Percentiles rank a stretch among this genome's conserved stretches.
Evolutionary conservation across 2,329 filamentous ascomycete species (phyloP).

Genomic region (Chaetomiaceae sp.): DNA sequence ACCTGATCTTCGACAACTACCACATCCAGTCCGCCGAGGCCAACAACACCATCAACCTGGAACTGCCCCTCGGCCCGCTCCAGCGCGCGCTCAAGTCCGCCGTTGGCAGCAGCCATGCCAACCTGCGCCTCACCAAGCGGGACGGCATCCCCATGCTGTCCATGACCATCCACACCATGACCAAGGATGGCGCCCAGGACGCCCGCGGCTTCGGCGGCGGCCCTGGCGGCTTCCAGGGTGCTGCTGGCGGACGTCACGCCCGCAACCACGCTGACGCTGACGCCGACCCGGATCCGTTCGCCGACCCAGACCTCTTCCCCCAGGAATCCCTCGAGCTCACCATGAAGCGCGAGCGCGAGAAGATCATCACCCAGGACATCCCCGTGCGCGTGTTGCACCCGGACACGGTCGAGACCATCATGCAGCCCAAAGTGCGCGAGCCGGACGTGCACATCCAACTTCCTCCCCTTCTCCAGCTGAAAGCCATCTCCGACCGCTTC

Average conservation of each 20-base stretch:
- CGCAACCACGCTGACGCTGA: constrained; percentile 28
- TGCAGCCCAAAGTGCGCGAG: constrained; percentile 84
- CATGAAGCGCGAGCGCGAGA: constrained; percentile 69
- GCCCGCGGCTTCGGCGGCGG: constrained; percentile 30
- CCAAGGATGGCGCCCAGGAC: constrained; percentile 40
- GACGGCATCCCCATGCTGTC: constrained; percentile 80
- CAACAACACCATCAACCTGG: constrained; percentile 90
- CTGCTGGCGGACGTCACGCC: constrained; percentile 32
- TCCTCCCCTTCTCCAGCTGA: constrained; percentile 79
- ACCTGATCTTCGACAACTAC: constrained; percentile 83
- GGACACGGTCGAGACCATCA: constrained; percentile 80
- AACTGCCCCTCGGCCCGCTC: constrained; percentile 81
- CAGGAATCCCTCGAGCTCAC: constrained; percentile 48
- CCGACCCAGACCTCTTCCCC: constrained; percentile 40
- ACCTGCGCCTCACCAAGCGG: constrained; percentile 87
- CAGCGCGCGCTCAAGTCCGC: constrained; percentile 90
- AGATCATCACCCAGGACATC: constrained; percentile 89
- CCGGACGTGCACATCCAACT: constrained; percentile 92
- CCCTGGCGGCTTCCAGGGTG: constrained; percentile 21
- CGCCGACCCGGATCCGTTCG: constrained; percentile 29
- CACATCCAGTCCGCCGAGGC: constrained; percentile 76
- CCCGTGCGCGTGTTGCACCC: constrained; percentile 86
- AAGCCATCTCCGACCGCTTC: constrained; percentile 91
- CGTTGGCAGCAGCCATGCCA: constrained; percentile 70
- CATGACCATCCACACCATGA: constrained; percentile 79